These are phyloP conservation scores for Colletotrichum liriopes DNA, from an alignment of 2,329 filamentous ascomycete genomes.

Conservation along the genomic window DNA sequence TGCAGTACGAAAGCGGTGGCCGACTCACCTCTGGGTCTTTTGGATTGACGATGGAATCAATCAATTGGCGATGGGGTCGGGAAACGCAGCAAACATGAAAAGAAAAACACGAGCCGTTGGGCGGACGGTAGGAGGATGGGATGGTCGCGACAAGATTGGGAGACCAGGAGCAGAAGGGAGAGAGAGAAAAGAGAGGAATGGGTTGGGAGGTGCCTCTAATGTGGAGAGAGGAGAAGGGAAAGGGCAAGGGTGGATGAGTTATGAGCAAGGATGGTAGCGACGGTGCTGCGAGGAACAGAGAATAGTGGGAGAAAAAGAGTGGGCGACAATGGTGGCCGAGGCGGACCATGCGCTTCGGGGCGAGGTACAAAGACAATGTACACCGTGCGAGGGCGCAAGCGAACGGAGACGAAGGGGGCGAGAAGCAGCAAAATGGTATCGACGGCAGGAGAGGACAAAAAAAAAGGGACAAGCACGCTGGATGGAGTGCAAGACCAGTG, in stretches of 20 bases:
- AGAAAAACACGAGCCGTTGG: slow-evolving; percentile 43
- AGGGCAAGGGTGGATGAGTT: slow-evolving; percentile 41
- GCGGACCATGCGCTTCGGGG: slow-evolving; percentile 36
- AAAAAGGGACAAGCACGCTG: background rate
- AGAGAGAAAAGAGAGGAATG: slow-evolving; percentile 45
- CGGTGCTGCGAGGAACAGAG: slow-evolving; percentile 30
- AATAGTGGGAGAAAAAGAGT: slow-evolving; percentile 30
- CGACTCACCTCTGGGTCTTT: slow-evolving; percentile 32
- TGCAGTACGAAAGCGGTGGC: background rate
- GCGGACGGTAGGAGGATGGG: slow-evolving; percentile 43
- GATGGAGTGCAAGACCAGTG: background rate
- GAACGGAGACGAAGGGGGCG: background rate
- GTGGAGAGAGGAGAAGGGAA: slow-evolving; percentile 44
- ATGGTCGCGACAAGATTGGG: slow-evolving; percentile 42
- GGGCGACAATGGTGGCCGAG: slow-evolving; percentile 35
- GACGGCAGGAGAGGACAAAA: too few relatives aligned
- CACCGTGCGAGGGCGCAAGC: slow-evolving; percentile 1
- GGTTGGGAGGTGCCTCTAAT: slow-evolving; percentile 45
- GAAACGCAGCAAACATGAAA: slow-evolving; percentile 44
- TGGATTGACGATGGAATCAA: slow-evolving; percentile 21
- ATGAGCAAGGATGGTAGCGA: slow-evolving; percentile 38
- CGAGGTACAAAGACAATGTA: slow-evolving; percentile 16
- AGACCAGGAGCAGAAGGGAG: slow-evolving; percentile 43
- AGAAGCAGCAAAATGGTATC: background rate
- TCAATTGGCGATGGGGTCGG: slow-evolving; percentile 37